Evolutionary conservation across 1,139 yeast species (phyloP), one percentile per base, ranked within the genome.

Genomic region (Candida glucosophila): DNA sequence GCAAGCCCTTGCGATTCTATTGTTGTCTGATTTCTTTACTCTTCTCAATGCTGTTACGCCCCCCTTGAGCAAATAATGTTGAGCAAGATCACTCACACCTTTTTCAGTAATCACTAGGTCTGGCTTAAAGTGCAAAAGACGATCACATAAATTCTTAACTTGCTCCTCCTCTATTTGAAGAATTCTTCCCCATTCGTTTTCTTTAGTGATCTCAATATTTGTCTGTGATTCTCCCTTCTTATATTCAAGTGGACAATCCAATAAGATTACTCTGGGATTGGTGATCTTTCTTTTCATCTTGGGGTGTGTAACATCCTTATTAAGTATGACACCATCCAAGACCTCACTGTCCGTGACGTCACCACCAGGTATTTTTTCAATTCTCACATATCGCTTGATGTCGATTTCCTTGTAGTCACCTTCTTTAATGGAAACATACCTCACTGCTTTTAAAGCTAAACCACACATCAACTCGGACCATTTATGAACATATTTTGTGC

Each of bases 201-300:
- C 97, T 48, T 85, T 85, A 27, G 95, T 80, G 55, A 92, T 88
- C 62, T 92, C 99, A 43, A 92, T 86, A 56, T 90, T 90, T 30
- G 98, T 90, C 55, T 92, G 98, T 3, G 96, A 86, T 59, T 92
- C 99, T 34, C 98, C 99, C 69, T 92, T 92, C 61, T 92, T 92
- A 61, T 92, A 92, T 58, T 92, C 99, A 44, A 92, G 67, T 12
- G 99, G 97, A 55, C 97, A 88, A 57, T 92, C 98, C 43, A 92
- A 68, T 37, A 92, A 68, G 20, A 92, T 71, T 29, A 92, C 73
- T 39, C 92, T 70, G 26, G 99, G 99, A 46, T 85, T 82, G 47
- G 78, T 85, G 40, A 90, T 82, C 42, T 65, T 49, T 52, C 98
- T 76, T 42, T 77, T 77, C 99, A 92, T 92, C 57, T 88, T 86